A percentile compares a stretch with the other conserved stretches of the same genome.
phyloP scores from a whole-genome alignment of 352 stramenopile species.

The Phytophthora citrophthora region DNA sequence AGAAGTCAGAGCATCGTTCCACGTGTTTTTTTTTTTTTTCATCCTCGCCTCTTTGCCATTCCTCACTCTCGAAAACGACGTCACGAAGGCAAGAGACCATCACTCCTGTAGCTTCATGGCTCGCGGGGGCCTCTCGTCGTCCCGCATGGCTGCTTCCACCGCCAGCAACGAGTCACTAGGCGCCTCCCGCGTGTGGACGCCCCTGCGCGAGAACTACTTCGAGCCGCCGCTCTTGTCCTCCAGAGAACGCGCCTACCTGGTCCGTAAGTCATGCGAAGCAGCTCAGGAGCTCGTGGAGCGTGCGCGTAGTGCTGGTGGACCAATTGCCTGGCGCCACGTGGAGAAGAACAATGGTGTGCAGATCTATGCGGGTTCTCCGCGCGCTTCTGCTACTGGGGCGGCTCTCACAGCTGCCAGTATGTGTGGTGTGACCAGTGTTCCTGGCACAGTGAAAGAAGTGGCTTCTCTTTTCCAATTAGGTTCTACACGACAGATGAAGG shows the following conservation, averaged over 20 bases:
- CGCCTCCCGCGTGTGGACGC: conserved; percentile 55
- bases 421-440: conserved; percentile 82
- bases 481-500: conserved; percentile 73
- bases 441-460: conserved; percentile 73
- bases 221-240: conserved; percentile 66
- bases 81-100: conserved; percentile 18
- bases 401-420: conserved; percentile 55
- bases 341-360: conserved; percentile 82
- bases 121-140: conserved; percentile 28
- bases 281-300: conserved; percentile 82
- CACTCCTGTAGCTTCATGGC: conserved; percentile 20
- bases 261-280: conserved; percentile 83
- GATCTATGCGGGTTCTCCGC: conserved; percentile 69
- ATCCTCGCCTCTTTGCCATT: neutral
- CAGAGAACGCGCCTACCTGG: conserved; percentile 74
- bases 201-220: conserved; percentile 82
- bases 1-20: conserved; percentile 22
- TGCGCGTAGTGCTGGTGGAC: conserved; percentile 60
- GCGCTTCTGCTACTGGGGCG: conserved; percentile 24
- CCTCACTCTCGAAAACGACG: conserved; percentile 35
- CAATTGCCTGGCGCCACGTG: conserved; percentile 77
- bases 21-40: neutral
- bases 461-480: conserved; percentile 73
- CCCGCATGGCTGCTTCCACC: conserved; percentile 15
- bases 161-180: conserved; percentile 5